phyloP scores from a whole-genome alignment of 73 alveolate species.

The Symbiodinium natans region DNA sequence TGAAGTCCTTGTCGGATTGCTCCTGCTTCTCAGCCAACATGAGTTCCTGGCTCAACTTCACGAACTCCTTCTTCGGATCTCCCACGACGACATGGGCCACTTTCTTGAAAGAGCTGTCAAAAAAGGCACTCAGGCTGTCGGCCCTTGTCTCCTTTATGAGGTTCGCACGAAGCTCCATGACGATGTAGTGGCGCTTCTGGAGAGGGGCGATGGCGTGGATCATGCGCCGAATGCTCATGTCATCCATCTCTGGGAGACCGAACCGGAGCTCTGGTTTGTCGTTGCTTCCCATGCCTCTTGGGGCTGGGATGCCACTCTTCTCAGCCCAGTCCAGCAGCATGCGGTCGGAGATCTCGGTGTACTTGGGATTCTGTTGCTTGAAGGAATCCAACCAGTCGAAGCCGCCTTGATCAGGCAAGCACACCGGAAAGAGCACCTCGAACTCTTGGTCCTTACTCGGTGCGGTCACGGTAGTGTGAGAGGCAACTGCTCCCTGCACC shows the following conservation, averaged over 20 bases:
- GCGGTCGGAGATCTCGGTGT: constrained; percentile 68
- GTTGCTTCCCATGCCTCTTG: constrained; percentile 5
- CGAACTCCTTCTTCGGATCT: constrained; percentile 40
- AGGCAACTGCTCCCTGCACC: constrained; percentile 23
- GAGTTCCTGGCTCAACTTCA: constrained; percentile 68
- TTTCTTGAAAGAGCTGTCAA: constrained; percentile 55
- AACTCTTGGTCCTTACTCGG: background rate
- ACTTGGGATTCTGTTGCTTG: constrained; percentile 38
- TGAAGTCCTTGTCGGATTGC: constrained; percentile 39
- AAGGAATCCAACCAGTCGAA: constrained; percentile 61
- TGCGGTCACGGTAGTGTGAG: constrained; percentile 1
- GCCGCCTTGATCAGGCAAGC: constrained; percentile 62
- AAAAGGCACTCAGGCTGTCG: constrained; percentile 13
- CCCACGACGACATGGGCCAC: constrained; percentile 67
- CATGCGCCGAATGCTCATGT: constrained; percentile 50
- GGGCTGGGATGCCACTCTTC: constrained; percentile 36
- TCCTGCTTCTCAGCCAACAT: constrained; percentile 85
- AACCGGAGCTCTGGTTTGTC: constrained; percentile 67
- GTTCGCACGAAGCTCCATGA: constrained; percentile 34
- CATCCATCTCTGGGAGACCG: constrained; percentile 71
- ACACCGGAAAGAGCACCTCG: constrained; percentile 34
- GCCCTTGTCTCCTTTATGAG: constrained; percentile 26
- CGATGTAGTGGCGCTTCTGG: constrained; percentile 73
- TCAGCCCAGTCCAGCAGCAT: constrained; percentile 87
- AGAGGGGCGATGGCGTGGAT: constrained; percentile 41